Base-by-base conservation (phyloP, 2,329 filamentous ascomycete genomes). In the Pseudogymnoascus sp. region DNA sequence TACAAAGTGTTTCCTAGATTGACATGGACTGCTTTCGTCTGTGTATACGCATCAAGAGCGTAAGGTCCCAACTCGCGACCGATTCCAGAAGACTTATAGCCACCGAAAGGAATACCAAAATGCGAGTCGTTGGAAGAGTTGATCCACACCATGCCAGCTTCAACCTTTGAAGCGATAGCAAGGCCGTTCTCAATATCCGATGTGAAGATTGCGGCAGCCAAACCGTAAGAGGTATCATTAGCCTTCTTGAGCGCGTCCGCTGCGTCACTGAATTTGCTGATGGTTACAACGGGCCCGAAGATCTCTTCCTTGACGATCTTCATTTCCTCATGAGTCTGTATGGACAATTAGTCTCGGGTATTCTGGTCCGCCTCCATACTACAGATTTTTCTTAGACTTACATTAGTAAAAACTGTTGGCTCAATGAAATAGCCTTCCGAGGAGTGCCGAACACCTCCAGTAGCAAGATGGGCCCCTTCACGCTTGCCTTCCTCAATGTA, bases 71-170 rank as follows among this genome's bases (percentile, higher is more conserved):
- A 77, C 75, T 93, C 90, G 61, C 88, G 85, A 25, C 89, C 89
- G 62, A 90, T 88, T 62, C 90, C 89, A 40, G 78, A 83, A 76
- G 90, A 82, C 76, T 91, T 91, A 79, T 82, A 89, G 0, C 90
- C 89, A 46, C 88, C 86, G 68, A 91, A 91, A 3, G 68, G 72
- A 61, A 87, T 70, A 68, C 84, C 79, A 75, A 85, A 83, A 73
- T 87, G 83, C 2, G 93, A 77, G 62, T 84, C 77, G 76, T 93
- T 93, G 78, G 91, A 60, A 59, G 31, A 64, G 5, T 53, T 18
- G 43, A 34, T 63, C 60, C 60, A 62, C 3, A 53, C 40, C 9
- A 25, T 49, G 5, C 60, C 60, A 2, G 60, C 60, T 28, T 62
- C 14, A 21, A 62, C 18, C 9, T 36, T 9, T 6, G 18, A 7